Evolutionary conservation across 2,329 filamentous ascomycete species (phyloP).

Genomic region (Xylariaceae sp.): DNA sequence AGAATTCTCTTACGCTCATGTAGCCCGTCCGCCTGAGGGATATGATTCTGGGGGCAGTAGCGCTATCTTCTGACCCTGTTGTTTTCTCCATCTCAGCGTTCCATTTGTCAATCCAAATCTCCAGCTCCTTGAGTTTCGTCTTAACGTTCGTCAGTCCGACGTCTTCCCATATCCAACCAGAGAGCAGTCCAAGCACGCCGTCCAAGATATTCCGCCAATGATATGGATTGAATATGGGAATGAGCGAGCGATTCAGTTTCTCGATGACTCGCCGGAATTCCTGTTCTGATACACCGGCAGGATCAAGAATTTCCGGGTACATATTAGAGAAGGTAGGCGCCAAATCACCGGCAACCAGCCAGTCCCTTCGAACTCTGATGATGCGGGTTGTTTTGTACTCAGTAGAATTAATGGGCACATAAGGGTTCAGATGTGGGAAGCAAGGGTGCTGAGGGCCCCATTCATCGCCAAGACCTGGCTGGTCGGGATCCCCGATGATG

Average conservation of each 20-base stretch:
- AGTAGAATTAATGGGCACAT: conserved; percentile 73
- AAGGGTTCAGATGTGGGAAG: conserved; percentile 87
- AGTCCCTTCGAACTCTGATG: conserved; percentile 87
- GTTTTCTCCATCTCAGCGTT: conserved; percentile 66
- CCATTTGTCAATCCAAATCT: conserved; percentile 82
- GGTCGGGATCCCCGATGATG: conserved; percentile 59
- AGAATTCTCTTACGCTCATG: conserved; percentile 61
- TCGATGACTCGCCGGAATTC: conserved; percentile 82
- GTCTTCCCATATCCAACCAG: conserved; percentile 95
- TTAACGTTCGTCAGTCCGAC: conserved; percentile 74
- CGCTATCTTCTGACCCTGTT: conserved; percentile 47
- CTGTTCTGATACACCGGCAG: conserved; percentile 72
- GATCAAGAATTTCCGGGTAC: conserved; percentile 93
- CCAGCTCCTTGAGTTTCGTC: conserved; percentile 62
- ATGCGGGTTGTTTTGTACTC: conserved; percentile 78
- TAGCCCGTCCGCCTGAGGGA: conserved; percentile 79
- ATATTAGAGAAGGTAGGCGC: conserved; percentile 92
- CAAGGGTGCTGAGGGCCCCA: conserved; percentile 96
- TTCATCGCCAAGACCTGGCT: conserved; percentile 65
- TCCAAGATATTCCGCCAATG: conserved; percentile 74
- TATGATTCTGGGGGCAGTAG: conserved; percentile 65
- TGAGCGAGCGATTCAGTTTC: conserved; percentile 72
- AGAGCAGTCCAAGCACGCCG: conserved; percentile 71
- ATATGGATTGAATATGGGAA: conserved; percentile 76
- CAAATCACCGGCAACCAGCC: conserved; percentile 82